Evolutionary conservation across 176 grass and related monocot genomes (phyloP), one percentile per base, ranked within the genome.

Genomic region (Poa annua): DNA sequence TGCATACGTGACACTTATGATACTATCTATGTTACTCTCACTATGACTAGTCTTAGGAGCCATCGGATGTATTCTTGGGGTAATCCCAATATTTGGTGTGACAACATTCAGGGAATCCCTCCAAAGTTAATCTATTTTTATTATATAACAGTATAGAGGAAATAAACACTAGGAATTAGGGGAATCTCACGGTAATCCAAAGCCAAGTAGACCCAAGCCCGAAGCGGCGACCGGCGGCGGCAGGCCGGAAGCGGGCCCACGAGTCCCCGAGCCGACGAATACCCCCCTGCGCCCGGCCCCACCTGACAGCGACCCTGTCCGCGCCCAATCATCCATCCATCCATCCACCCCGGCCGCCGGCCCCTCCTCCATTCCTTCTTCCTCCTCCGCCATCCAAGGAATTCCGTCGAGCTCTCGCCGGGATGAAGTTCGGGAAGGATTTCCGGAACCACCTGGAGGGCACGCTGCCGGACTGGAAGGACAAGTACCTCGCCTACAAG

Each of bases 401-500:
- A 81, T 47, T 19, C 64, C 21, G 4, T 2, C 11, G 14, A 71
- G 52, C 29, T 75, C 19, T 21, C n/a, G 16, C 20, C 38, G 57
- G 11, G 20, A 95, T 95, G 96, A 98, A 98, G 61, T 98, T 98
- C 56, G 92, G 93, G 0, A 98, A 98, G 91, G 96, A 98, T 85
- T 98, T 98, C 91, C 76, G 85, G 82, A 98, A 80, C 85, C 93
- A 98, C 68, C 89, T 98, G 52, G 93, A 98, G 87, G 92, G 95
- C 70, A 90, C 96, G 67, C 89, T 98, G 71, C 96, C 96, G 47
- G 89, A 89, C 61, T 98, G 96, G 96, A 88, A 86, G 88, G 96
- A 98, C 85, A 98, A 98, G 85, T 98, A 92, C 85, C 86, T 98
- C 71, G 72, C 90, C 17, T 98, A 98, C 85, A 98, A 98, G 82